Percentiles rank a stretch among this genome's conserved stretches.
Conservation (phyloP, 2,329 filamentous ascomycete species). For the Talaromyces sp. region DNA sequence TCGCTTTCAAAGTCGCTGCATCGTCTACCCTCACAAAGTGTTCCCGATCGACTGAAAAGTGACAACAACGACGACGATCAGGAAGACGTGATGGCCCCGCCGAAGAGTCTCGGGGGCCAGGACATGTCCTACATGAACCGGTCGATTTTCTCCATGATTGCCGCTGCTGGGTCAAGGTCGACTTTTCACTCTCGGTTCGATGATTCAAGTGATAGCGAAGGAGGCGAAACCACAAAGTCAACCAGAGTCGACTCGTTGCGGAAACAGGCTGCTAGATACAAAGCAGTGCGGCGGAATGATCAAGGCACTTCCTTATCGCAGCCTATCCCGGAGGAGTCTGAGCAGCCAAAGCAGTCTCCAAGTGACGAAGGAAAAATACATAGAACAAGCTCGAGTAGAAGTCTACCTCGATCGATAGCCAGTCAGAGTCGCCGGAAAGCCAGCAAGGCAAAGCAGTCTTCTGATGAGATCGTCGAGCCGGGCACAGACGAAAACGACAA, state of each 20-base stretch:
- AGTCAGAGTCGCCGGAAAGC: conserved; percentile 41
- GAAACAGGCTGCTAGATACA: conserved; percentile 9
- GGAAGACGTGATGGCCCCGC: conserved; percentile 55
- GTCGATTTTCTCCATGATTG: conserved; percentile 88
- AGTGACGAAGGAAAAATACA: conserved; percentile 35
- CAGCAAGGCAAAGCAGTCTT: conserved; percentile 18
- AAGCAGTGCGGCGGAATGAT: conserved; percentile 4
- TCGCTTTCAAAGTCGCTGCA: conserved; percentile 36
- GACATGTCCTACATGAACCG: conserved; percentile 73
- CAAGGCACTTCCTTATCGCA: conserved; percentile 1
- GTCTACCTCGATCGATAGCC: conserved; percentile 54
- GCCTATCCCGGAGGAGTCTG: conserved; percentile 5
- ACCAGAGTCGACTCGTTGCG: conserved; percentile 11
- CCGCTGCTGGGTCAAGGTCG: conserved; percentile 74
- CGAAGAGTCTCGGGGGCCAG: conserved; percentile 34
- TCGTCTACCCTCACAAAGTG: conserved; percentile 43
- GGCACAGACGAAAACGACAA: conserved; percentile 13
- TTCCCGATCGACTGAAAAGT: conserved; percentile 54
- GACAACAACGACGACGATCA: conserved; percentile 46
- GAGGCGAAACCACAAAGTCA: conserved; percentile 31
- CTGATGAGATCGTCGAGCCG: conserved; percentile 13
- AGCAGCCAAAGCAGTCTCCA: conserved; percentile 2
- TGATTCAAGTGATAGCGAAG: conserved; percentile 75
- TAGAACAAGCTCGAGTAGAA: conserved; percentile 59
- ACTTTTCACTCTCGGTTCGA: conserved; percentile 80